A percentile compares a stretch with the other conserved stretches of the same genome.
These are phyloP conservation scores for Dendrothele bispora DNA, from an alignment of 768 basidiomycete genomes.

Conservation along the genomic window DNA sequence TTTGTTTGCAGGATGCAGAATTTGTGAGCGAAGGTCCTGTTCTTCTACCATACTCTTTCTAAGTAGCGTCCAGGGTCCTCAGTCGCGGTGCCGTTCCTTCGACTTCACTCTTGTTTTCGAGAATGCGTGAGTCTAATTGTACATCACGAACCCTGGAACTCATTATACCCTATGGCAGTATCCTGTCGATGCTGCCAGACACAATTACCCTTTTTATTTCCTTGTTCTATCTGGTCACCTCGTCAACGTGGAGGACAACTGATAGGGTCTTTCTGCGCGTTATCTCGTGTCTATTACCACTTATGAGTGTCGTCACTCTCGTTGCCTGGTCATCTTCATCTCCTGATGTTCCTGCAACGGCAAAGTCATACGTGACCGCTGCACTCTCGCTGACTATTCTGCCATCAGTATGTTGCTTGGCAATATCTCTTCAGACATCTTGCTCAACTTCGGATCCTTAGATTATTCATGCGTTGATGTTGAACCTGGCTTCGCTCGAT, in stretches of 20 bases:
- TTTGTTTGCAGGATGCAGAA: no score
- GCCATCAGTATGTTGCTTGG: no score
- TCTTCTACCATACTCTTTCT: no score
- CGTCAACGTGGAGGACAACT: no score
- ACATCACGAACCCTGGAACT: neutral
- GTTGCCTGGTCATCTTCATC: slow-evolving; percentile 9
- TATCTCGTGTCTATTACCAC: neutral
- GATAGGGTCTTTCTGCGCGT: slow-evolving; percentile 4
- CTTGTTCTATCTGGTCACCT: slow-evolving; percentile 1
- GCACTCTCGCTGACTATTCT: slow-evolving; percentile 8
- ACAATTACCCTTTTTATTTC: slow-evolving; percentile 1
- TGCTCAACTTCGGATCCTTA: no score
- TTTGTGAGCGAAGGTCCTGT: no score
- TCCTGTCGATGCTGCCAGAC: neutral
- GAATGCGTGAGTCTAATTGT: neutral
- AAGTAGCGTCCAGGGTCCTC: no score
- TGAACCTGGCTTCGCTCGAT: no score
- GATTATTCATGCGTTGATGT: no score
- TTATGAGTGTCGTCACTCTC: slow-evolving; percentile 1
- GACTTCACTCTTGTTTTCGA: neutral
- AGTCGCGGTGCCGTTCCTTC: neutral
- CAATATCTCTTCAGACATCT: no score
- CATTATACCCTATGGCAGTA: neutral
- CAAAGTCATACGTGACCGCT: slow-evolving; percentile 3
- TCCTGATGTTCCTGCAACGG: slow-evolving; percentile 3